phyloP scores from a whole-genome alignment of 129 eudicot genomes.

The Helianthus tuberosus region DNA sequence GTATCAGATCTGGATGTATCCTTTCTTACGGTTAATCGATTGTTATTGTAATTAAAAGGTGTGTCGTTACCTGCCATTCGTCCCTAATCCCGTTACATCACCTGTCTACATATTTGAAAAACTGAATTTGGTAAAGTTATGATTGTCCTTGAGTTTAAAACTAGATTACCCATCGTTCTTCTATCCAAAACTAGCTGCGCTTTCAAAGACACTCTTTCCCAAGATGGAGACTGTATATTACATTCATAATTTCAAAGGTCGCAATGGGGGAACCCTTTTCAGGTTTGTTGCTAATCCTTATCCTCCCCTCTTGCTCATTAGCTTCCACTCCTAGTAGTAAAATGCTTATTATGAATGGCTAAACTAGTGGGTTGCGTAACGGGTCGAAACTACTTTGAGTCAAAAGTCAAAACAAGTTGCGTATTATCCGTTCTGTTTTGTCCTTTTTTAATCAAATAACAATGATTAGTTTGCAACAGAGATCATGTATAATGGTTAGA shows the following conservation, averaged over 20 bases:
- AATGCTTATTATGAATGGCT: neutral
- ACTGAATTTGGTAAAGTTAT: slow-evolving; percentile 3
- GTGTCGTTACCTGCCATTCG: neutral
- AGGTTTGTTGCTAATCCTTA: slow-evolving; percentile 50
- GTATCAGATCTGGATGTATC: slow-evolving; percentile 99
- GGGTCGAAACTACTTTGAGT: neutral
- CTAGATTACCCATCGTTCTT: slow-evolving; percentile 91
- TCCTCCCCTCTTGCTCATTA: slow-evolving; percentile 1
- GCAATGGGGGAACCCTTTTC: slow-evolving; percentile 85
- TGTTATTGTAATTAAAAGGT: neutral
- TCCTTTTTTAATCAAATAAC: neutral
- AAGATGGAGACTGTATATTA: slow-evolving; percentile 94
- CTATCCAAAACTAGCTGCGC: slow-evolving; percentile 91
- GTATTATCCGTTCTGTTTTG: neutral
- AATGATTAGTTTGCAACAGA: slow-evolving; percentile 15
- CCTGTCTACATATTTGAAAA: neutral
- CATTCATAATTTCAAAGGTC: slow-evolving; percentile 95
- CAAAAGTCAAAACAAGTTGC: neutral
- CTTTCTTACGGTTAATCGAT: slow-evolving; percentile 30
- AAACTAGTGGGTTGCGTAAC: neutral
- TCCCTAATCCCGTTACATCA: neutral
- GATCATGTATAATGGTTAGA: slow-evolving; percentile 14
- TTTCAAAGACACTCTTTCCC: slow-evolving; percentile 69
- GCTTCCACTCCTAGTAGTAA: neutral
- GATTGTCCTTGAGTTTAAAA: slow-evolving; percentile 48